phyloP scores from a whole-genome alignment of 2,329 filamentous ascomycete genomes.

The Colletotrichum aenigma region DNA sequence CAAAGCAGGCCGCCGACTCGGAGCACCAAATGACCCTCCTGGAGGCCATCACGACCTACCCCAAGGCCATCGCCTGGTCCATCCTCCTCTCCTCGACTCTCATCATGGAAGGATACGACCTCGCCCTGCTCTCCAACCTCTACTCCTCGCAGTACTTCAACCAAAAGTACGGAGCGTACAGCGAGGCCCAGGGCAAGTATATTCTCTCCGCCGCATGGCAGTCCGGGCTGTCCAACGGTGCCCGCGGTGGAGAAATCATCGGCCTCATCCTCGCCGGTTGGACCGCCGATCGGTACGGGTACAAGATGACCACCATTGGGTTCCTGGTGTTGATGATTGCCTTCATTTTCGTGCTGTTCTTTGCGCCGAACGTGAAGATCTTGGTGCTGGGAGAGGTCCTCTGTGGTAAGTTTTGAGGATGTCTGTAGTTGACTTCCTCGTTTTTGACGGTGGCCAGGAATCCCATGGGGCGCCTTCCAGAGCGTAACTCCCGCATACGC shows the following conservation, averaged over 20 bases:
- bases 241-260: conserved; percentile 57
- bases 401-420: conserved; percentile 27
- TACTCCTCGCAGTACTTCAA: conserved; percentile 52
- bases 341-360: conserved; percentile 60
- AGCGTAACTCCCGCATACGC: conserved; percentile 58
- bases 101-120: conserved; percentile 58
- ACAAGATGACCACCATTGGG: conserved; percentile 53
- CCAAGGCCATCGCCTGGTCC: conserved; percentile 53
- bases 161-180: conserved; percentile 47
- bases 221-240: conserved; percentile 58
- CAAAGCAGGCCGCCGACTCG: conserved; percentile 41
- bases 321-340: conserved; percentile 48
- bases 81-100: conserved; percentile 48
- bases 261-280: conserved; percentile 60
- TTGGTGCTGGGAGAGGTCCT: conserved; percentile 55
- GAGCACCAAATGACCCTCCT: conserved; percentile 46
- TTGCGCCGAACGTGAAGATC: conserved; percentile 49
- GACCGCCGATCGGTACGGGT: conserved; percentile 53
- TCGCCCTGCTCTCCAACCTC: conserved; percentile 52
- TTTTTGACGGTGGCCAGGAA: conserved; percentile 35
- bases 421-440: background rate
- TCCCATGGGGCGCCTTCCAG: conserved; percentile 59
- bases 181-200: conserved; percentile 39
- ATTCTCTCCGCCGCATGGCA: conserved; percentile 61
- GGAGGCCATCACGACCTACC: conserved; percentile 45